phyloP scores from a whole-genome alignment of 495 filamentous ascomycete genomes.

The Trichoderma asperelloides region DNA sequence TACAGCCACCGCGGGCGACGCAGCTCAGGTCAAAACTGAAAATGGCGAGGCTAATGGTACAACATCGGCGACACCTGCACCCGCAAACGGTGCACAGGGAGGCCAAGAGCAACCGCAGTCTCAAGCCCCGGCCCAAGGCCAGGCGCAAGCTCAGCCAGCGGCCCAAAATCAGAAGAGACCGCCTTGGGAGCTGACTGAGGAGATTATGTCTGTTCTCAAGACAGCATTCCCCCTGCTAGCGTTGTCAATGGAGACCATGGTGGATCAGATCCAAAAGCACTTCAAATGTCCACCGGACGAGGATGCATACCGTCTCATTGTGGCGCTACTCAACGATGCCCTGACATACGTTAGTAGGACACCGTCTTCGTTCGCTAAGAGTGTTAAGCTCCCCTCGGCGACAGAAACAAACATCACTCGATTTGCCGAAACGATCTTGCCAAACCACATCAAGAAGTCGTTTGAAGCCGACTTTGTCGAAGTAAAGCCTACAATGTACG shows the following conservation, averaged over 20 bases:
- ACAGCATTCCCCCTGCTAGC: constrained; percentile 93
- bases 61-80: constrained; percentile 20
- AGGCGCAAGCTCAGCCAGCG: constrained; percentile 22
- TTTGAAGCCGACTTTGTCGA: constrained; percentile 94
- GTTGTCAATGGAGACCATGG: constrained; percentile 98
- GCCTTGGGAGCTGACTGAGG: constrained; percentile 92
- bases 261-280: constrained; percentile 94
- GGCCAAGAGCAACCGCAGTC: not conserved
- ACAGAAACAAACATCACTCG: constrained; percentile 94
- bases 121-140: not conserved
- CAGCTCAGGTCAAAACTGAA: constrained; percentile 32
- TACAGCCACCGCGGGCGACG: constrained; percentile 32
- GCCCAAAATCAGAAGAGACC: constrained; percentile 54
- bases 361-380: constrained; percentile 76
- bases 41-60: constrained; percentile 34
- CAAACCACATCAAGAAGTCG: constrained; percentile 79
- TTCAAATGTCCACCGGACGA: constrained; percentile 98
- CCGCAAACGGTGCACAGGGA: constrained; percentile 19
- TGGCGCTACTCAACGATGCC: constrained; percentile 90
- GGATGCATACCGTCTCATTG: constrained; percentile 95
- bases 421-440: constrained; percentile 93
- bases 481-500: constrained; percentile 88
- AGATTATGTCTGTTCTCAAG: constrained; percentile 88
- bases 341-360: constrained; percentile 79
- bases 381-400: constrained; percentile 78